phyloP scores from a whole-genome alignment of 441 rosid genomes.

The Gossypium schwendimanii region DNA sequence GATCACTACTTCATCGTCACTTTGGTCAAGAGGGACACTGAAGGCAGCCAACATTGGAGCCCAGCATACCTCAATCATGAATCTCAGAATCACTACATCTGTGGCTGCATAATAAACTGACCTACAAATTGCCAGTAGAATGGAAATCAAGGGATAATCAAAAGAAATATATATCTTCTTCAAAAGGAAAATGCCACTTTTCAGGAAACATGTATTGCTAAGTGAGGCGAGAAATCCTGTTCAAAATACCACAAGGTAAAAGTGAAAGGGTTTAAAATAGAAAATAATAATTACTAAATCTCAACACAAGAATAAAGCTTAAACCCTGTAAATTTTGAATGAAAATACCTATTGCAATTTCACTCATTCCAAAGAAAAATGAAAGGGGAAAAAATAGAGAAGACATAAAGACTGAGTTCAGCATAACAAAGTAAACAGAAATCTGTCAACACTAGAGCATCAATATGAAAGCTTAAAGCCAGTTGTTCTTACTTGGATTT shows the following conservation, averaged over 20 bases:
- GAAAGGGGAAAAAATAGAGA: not conserved
- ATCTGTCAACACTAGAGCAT: not conserved
- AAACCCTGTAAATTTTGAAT: not conserved
- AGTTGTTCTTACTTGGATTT: constrained; percentile 79
- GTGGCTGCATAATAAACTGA: constrained; percentile 96
- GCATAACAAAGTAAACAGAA: not conserved
- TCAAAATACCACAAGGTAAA: not conserved
- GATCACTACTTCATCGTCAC: constrained; percentile 76
- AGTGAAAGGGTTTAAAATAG: not conserved
- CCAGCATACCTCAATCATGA: constrained; percentile 99
- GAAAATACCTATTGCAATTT: not conserved
- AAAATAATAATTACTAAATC: not conserved
- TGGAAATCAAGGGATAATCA: constrained; percentile 20
- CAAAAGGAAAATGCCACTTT: not conserved
- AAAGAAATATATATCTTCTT: not conserved
- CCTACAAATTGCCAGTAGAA: constrained; percentile 48
- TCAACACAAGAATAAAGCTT: constrained; percentile 1
- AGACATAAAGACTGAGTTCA: not conserved
- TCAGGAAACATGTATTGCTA: not conserved
- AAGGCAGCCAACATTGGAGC: constrained; percentile 99
- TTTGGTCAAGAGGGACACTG: constrained; percentile 97
- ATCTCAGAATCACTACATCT: constrained; percentile 87
- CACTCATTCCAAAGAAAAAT: not conserved
- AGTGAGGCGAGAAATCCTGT: not conserved
- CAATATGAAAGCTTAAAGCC: constrained; percentile 11